These are phyloP conservation scores for Dillenia suffruticosa DNA, from an alignment of 164 flowering plant species.

Conservation along the genomic window DNA sequence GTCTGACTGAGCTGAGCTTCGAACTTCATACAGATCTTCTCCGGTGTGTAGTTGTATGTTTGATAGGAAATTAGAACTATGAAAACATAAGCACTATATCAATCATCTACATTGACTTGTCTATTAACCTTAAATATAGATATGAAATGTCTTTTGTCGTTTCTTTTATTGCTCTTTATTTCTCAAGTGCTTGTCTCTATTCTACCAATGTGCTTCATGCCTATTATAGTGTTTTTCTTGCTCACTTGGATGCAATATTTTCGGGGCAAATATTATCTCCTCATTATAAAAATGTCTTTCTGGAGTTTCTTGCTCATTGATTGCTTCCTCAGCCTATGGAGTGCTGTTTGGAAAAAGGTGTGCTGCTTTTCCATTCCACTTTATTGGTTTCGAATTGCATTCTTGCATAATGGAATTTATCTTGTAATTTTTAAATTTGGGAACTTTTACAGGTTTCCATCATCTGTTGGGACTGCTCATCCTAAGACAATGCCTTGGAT, in stretches of 20 bases:
- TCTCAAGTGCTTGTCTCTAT: not conserved
- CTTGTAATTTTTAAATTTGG: not conserved
- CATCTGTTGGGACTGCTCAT: slow-evolving; percentile 25
- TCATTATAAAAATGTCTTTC: slow-evolving; percentile 45
- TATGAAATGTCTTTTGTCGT: not conserved
- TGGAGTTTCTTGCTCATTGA: slow-evolving; percentile 39
- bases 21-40: no score
- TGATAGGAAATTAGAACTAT: no score
- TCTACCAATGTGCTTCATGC: not conserved
- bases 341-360: slow-evolving; percentile 78
- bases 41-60: no score
- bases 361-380: slow-evolving; percentile 3
- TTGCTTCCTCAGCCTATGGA: slow-evolving; percentile 45
- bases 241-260: slow-evolving; percentile 4
- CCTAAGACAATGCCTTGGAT: slow-evolving; percentile 77
- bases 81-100: no score
- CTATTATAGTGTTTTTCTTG: not conserved
- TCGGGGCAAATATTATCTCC: slow-evolving; percentile 72
- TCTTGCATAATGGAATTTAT: not conserved
- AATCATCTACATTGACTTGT: not conserved
- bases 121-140: not conserved
- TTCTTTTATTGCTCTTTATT: not conserved
- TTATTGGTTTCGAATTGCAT: not conserved
- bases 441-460: slow-evolving; percentile 40
- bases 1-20: no score